phyloP scores from a whole-genome alignment of 345 rosid genomes.

The Cardamine occulta region DNA sequence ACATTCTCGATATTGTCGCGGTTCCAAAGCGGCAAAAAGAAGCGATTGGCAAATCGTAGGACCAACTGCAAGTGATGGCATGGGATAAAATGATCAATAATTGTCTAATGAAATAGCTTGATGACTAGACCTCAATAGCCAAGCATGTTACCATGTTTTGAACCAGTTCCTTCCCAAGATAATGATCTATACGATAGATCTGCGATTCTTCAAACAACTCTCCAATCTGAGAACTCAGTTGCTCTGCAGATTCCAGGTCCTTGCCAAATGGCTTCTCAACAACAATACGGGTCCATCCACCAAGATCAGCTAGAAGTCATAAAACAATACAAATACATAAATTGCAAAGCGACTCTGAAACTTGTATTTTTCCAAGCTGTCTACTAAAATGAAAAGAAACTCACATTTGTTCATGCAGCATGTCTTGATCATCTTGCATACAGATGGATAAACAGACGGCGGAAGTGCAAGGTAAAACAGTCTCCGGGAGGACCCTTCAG shows the following conservation, averaged over 20 bases:
- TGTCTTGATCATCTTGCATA: slow-evolving; percentile 86
- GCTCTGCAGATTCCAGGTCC: slow-evolving; percentile 64
- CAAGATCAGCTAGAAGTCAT: slow-evolving; percentile 73
- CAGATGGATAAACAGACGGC: slow-evolving; percentile 94
- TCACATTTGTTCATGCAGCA: slow-evolving; percentile 93
- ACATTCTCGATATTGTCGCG: slow-evolving; percentile 95
- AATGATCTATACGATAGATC: slow-evolving; percentile 87
- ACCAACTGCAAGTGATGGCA: slow-evolving; percentile 50
- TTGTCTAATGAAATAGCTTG: background rate
- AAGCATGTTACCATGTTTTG: slow-evolving; percentile 60
- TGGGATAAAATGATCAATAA: background rate
- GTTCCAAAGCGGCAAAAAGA: slow-evolving; percentile 96
- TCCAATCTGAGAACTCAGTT: slow-evolving; percentile 46
- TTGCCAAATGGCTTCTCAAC: slow-evolving; percentile 99
- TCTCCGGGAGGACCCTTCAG: slow-evolving; percentile 86
- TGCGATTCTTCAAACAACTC: slow-evolving; percentile 43
- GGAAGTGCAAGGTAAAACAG: slow-evolving; percentile 97
- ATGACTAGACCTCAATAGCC: background rate
- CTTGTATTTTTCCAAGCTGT: slow-evolving; percentile 1
- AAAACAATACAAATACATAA: background rate
- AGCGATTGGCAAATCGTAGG: slow-evolving; percentile 95
- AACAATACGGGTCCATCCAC: slow-evolving; percentile 99
- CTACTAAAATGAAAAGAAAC: slow-evolving; percentile 36
- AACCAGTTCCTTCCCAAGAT: slow-evolving; percentile 95
- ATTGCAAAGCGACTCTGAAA: background rate